These are phyloP conservation scores for Rosa multiflora DNA, from an alignment of 306 rosid species.

Conservation along the genomic window DNA sequence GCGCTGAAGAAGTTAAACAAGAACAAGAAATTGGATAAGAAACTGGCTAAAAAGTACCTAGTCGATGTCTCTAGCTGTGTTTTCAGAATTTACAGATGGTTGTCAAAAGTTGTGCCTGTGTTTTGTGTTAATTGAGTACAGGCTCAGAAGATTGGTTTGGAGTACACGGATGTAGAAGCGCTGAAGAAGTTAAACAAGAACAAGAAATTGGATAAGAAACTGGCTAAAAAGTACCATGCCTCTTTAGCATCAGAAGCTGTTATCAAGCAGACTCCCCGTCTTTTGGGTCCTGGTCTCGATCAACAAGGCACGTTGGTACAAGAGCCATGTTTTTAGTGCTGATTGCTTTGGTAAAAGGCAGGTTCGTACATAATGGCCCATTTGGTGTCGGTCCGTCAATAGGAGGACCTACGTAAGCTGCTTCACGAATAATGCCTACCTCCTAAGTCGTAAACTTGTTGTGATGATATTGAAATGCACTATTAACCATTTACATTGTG, in stretches of 20 bases:
- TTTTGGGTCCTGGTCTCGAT: slow-evolving; percentile 77
- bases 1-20: slow-evolving; percentile 78
- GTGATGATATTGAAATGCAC: too few species aligned
- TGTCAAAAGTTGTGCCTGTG: neutral
- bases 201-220: slow-evolving; percentile 69
- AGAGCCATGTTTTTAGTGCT: neutral
- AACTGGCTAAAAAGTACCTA: slow-evolving; percentile 61
- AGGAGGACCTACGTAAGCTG: too few species aligned
- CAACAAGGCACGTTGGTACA: slow-evolving; percentile 79
- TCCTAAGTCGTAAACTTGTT: too few species aligned
- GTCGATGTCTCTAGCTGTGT: neutral
- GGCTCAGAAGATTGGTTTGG: slow-evolving; percentile 81
- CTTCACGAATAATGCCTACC: too few species aligned
- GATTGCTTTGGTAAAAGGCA: neutral
- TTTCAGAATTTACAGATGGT: neutral
- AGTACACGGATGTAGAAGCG: slow-evolving; percentile 76
- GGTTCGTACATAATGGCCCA: too few species aligned
- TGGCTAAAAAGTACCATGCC: slow-evolving; percentile 83
- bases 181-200: slow-evolving; percentile 87
- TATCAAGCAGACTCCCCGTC: slow-evolving; percentile 88
- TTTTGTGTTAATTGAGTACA: slow-evolving; percentile 16
- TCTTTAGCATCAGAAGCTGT: slow-evolving; percentile 89
- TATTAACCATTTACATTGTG: too few species aligned
- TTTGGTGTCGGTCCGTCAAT: too few species aligned
- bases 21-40: slow-evolving; percentile 76